Conservation (phyloP, 2,329 filamentous ascomycete genomes). For the Cryoendolithus antarcticus region DNA sequence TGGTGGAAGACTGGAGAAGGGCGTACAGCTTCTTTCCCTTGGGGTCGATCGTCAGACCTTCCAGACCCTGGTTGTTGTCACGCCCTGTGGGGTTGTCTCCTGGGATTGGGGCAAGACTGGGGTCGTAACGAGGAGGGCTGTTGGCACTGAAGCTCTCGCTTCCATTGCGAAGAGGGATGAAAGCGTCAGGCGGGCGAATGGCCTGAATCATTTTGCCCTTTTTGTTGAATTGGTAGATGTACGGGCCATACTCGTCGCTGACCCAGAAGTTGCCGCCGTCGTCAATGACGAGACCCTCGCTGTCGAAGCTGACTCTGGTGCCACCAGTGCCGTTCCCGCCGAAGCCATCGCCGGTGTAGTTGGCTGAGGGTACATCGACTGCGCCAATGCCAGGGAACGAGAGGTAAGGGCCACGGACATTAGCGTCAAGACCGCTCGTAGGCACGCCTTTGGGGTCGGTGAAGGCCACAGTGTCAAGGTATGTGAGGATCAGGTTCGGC, state of each 20-base stretch:
- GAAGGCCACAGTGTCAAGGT: conserved; percentile 53
- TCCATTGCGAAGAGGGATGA: conserved; percentile 52
- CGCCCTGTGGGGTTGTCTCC: conserved; percentile 49
- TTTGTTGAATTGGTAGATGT: conserved; percentile 52
- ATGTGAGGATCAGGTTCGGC: conserved; percentile 50
- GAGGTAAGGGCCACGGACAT: conserved; percentile 38
- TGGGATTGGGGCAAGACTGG: conserved; percentile 37
- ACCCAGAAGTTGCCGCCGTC: conserved; percentile 54
- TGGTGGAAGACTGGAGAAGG: conserved; percentile 52
- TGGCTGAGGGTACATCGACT: conserved; percentile 45
- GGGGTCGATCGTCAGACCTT: conserved; percentile 50
- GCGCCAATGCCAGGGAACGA: conserved; percentile 34
- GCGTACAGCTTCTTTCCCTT: conserved; percentile 53
- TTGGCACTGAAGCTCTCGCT: conserved; percentile 50
- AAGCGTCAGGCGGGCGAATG: conserved; percentile 51
- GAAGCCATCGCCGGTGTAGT: conserved; percentile 56
- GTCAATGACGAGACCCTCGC: conserved; percentile 53
- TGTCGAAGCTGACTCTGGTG: conserved; percentile 47
- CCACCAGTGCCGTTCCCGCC: conserved; percentile 49
- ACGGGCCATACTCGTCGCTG: conserved; percentile 59
- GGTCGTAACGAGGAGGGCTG: conserved; percentile 49
- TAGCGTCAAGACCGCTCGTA: conserved; percentile 51
- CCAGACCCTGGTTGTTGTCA: conserved; percentile 64
- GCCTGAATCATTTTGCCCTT: conserved; percentile 49
- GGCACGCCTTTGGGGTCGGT: conserved; percentile 50